These are phyloP conservation scores for Lactifluus volemus DNA, from an alignment of 768 basidiomycete species.

Conservation along the genomic window DNA sequence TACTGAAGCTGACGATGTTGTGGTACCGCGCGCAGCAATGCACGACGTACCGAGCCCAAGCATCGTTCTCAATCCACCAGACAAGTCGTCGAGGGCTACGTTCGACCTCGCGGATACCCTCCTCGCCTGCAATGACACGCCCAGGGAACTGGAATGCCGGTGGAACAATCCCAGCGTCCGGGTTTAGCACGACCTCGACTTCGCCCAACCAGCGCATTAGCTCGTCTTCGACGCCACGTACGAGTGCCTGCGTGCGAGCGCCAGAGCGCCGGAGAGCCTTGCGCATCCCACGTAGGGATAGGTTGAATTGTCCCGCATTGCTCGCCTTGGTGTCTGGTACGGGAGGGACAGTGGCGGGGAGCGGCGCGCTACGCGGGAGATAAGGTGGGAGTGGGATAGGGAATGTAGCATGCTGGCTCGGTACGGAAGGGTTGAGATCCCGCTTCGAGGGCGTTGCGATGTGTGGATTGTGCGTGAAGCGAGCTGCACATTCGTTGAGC, in stretches of 20 bases:
- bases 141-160: constrained; percentile 30
- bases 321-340: constrained; percentile 42
- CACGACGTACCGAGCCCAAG: constrained; percentile 72
- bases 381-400: constrained; percentile 68
- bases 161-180: constrained; percentile 27
- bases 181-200: constrained; percentile 48
- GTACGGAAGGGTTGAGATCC: constrained; percentile 43
- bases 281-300: constrained; percentile 69
- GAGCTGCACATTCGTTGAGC: constrained; percentile 37
- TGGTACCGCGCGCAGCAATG: constrained; percentile 79
- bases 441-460: constrained; percentile 50
- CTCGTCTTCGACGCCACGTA: constrained; percentile 58
- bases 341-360: constrained; percentile 36
- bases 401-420: constrained; percentile 49
- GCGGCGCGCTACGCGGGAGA: constrained; percentile 49
- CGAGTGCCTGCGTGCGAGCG: constrained; percentile 50
- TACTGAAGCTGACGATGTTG: constrained; percentile 75
- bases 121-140: constrained; percentile 41
- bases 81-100: constrained; percentile 59
- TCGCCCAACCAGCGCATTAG: constrained; percentile 52
- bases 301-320: constrained; percentile 66
- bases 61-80: constrained; percentile 63
- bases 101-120: constrained; percentile 53
- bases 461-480: constrained; percentile 65
- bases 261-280: constrained; percentile 55